Evolutionary conservation across 345 rosid species (phyloP).

Genomic region (Lagerstroemia speciosa): DNA sequence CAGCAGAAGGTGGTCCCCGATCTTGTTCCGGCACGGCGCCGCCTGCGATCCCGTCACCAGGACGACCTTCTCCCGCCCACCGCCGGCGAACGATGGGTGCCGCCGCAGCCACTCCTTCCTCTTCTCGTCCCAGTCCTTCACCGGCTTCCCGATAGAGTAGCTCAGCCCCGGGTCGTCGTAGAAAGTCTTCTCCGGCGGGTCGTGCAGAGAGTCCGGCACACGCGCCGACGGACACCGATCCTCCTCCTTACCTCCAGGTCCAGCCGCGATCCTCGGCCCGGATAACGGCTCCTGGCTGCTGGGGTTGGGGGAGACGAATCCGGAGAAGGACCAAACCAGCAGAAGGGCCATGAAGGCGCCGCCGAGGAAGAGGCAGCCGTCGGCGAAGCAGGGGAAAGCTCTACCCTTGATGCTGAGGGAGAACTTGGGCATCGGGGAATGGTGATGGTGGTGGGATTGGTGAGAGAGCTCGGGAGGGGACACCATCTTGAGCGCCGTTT

Average conservation of each 20-base stretch:
- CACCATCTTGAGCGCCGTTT: conserved; percentile 17
- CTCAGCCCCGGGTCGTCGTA: conserved; percentile 70
- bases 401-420: conserved; percentile 29
- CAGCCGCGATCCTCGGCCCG: not conserved
- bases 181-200: conserved; percentile 52
- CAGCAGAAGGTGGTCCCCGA: conserved; percentile 81
- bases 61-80: conserved; percentile 48
- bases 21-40: conserved; percentile 66
- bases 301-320: conserved; percentile 25
- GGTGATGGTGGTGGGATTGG: not conserved
- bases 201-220: conserved; percentile 28
- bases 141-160: conserved; percentile 46
- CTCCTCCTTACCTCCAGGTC: not conserved
- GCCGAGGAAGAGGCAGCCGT: conserved; percentile 48
- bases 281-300: not conserved
- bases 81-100: conserved; percentile 65
- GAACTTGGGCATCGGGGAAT: conserved; percentile 38
- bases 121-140: conserved; percentile 75
- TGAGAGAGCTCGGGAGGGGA: conserved; percentile 20
- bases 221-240: not conserved
- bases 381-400: conserved; percentile 25
- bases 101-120: conserved; percentile 53
- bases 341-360: conserved; percentile 54
- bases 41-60: conserved; percentile 86
- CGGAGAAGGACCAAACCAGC: conserved; percentile 61